Conservation (phyloP, 139 green algal species). For the Chlorella sp. region DNA sequence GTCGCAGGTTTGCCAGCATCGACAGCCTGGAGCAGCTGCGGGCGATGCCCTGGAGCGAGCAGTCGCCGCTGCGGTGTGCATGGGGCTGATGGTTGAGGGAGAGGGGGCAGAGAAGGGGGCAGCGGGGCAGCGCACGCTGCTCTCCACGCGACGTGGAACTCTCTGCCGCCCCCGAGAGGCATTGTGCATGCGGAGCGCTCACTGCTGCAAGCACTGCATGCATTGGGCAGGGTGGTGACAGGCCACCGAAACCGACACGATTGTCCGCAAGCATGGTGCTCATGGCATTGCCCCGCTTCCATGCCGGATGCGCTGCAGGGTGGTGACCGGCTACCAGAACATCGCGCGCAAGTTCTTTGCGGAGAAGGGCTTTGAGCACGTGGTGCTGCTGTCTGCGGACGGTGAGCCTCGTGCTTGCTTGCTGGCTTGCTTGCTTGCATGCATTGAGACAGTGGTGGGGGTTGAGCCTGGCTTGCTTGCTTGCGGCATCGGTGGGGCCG, state of each 20-base stretch:
- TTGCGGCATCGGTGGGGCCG: no score
- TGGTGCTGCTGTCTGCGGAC: slow-evolving; percentile 87
- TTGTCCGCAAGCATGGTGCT: no score
- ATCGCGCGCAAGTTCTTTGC: slow-evolving; percentile 85
- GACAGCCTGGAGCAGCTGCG: slow-evolving; percentile 79
- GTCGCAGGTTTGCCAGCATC: slow-evolving; percentile 67
- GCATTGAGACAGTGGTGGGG: no score
- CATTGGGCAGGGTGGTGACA: slow-evolving; percentile 13
- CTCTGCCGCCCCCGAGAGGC: no score
- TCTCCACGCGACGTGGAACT: no score
- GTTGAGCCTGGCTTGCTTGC: no score
- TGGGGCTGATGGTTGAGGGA: neutral
- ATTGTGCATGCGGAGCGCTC: no score
- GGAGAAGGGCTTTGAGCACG: slow-evolving; percentile 88
- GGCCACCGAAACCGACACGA: slow-evolving; percentile 70
- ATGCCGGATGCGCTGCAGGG: slow-evolving; percentile 29
- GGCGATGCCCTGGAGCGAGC: slow-evolving; percentile 86
- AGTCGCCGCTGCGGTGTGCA: slow-evolving; percentile 80
- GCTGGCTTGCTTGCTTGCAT: no score
- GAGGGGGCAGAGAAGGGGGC: neutral
- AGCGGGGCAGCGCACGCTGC: no score
- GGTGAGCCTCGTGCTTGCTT: slow-evolving; percentile 35
- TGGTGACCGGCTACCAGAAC: slow-evolving; percentile 83
- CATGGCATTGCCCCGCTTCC: no score
- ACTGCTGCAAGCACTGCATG: no score